Evolutionary conservation across 805 yeast genomes (phyloP), one percentile per base, ranked within the genome.

Genomic region (Wickerhamiella occidentalis): DNA sequence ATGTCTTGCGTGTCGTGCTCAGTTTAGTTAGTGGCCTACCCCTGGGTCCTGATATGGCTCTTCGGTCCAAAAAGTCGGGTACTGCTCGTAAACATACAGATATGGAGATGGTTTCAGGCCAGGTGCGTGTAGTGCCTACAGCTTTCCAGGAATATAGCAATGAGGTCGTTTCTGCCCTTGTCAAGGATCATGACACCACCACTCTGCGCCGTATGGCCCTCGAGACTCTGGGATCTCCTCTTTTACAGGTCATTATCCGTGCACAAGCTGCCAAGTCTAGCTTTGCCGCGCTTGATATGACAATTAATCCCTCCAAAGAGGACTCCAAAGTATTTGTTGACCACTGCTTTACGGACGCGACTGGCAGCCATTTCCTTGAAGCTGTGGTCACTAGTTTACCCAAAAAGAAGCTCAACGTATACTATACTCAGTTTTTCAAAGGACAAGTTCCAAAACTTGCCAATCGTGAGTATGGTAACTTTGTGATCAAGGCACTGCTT

Each of bases 361-460:
- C 88, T n/a, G 98, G 97, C 0, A 82, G 94, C 1, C 96, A 87
- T 65, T 90, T 92, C 68, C 70, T 90, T 23, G 86, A 92, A 64
- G 74, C 80, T 17, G 74, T 79, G 9, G 70, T 88, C 47, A 76
- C 74, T 44, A 75, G 74, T 51, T 79, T 81, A 53, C 78, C 92
- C 55, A 66, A 75, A 54, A 81, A 78, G 55, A 79, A 77, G 60
- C 75, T 83, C 18, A 83, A 80, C 57, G 74, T 95, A 57, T 64
- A 90, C 43, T 85, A 78, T 68, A 67, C 66, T 37, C 63, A 75
- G 5, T 85, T 87, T 67, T 84, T 88, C 80, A 74, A 74, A 52
- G 83, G 80, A 26, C 72, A 95, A 53, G 68, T 88, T 6, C 68
- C 76, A 49, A 85, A 84, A 59, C 67, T 90, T 37, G 82, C 87